These are phyloP conservation scores for Xylariaceae sp. DNA, from an alignment of 2,329 filamentous ascomycete genomes.

Conservation along the genomic window DNA sequence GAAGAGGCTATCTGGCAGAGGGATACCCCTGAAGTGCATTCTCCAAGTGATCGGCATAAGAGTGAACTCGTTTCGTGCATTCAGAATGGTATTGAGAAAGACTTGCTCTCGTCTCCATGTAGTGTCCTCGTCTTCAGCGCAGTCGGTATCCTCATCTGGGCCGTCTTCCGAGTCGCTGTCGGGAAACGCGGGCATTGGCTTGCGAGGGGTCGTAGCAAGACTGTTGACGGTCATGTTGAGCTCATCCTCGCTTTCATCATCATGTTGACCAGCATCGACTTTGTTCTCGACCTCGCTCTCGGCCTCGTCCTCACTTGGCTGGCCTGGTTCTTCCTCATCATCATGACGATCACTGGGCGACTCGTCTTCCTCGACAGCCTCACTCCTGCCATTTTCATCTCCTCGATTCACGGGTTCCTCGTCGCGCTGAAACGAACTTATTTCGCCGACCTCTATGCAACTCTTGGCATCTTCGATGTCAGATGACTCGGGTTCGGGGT, in stretches of 20 bases:
- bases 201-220: background rate
- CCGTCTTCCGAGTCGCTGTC: background rate
- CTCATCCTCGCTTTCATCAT: background rate
- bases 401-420: no score
- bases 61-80: slow-evolving; percentile 26
- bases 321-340: no score
- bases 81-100: slow-evolving; percentile 27
- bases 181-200: background rate
- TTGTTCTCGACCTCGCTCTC: no score
- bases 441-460: no score
- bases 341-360: no score
- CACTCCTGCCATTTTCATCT: no score
- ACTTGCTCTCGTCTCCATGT: slow-evolving; percentile 28
- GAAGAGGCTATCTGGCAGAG: slow-evolving; percentile 29
- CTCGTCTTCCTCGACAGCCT: no score
- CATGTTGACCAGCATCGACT: background rate
- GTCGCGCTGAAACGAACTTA: no score
- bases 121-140: slow-evolving; percentile 14
- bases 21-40: slow-evolving; percentile 29
- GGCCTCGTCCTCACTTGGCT: no score
- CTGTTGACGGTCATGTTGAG: background rate
- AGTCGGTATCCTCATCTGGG: slow-evolving; percentile 2
- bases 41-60: slow-evolving; percentile 31
- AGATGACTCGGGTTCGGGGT: background rate
- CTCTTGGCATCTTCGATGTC: no score